Base-by-base conservation (phyloP, 768 basidiomycete genomes). In the Multifurca ochricompacta region DNA sequence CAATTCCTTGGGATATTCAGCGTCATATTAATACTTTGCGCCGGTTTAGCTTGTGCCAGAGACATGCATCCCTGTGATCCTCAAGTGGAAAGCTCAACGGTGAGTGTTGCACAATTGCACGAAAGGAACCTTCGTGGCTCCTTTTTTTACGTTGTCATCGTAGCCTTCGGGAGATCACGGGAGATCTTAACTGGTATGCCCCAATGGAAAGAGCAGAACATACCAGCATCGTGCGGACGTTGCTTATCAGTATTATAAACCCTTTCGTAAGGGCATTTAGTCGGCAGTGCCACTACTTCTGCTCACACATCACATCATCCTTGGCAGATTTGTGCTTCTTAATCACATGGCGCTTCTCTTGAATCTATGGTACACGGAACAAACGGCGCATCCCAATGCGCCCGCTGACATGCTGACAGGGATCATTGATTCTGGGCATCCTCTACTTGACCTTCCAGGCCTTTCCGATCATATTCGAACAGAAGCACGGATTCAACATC, bases 311-410 rank as follows among this genome's bases (percentile, higher is more conserved):
- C n/a, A n/a, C n/a, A n/a, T 51, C 19, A 31, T 39, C 34, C 27
- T 31, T 35, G 48, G 32, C 54, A 86, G 85, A 81, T 69, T 89
- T 6, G 68, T 87, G 4, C 37, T 78, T 0, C 77, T 72, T 45
- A 86, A 93, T 60, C 74, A 77, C n/a, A 91, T 91, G 87, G 83
- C 84, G 0, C 72, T 90, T 4, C 67, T 84, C 4, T 71, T 91
- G 8, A 76, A 88, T 65, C 65, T 77, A 13, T 91, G 88, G 89
- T 84, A 66, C 3, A 75, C 63, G 28, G 27, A 7, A 60, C 40
- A 10, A 35, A 1, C 30, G 2, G 16, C 31, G 6, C 6, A 40
- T 41, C 36, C 7, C 18, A 18, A 34, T 31, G 32, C 45, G 37
- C 51, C n/a, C 16, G 42, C 30, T 46, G 40, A 44, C 51, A 21